phyloP scores from a whole-genome alignment of 106 monocot genomes.

The Xerophyta viscosa region DNA sequence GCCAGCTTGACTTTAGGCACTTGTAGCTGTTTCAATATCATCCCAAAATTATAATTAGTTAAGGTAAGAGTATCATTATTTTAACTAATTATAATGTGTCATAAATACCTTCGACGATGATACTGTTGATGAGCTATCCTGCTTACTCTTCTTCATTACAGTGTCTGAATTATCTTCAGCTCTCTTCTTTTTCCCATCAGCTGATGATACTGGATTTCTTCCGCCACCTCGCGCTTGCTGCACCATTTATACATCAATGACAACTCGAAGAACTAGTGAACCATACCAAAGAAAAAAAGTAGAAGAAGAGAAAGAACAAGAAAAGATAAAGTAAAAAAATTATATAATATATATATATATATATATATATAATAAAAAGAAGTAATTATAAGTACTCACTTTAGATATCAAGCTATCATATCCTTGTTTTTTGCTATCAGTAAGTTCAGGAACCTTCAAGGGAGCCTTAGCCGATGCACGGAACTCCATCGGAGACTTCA shows the following conservation, averaged over 20 bases:
- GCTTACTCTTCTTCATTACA: slow-evolving; percentile 41
- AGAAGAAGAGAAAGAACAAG: too few species aligned
- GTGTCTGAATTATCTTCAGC: slow-evolving; percentile 38
- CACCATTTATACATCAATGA: neutral
- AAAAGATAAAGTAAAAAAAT: too few species aligned
- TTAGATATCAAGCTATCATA: slow-evolving; percentile 8
- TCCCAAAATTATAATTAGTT: neutral
- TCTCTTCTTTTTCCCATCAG: slow-evolving; percentile 56
- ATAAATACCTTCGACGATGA: slow-evolving; percentile 34
- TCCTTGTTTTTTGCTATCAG: slow-evolving; percentile 23
- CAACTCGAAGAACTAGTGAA: neutral
- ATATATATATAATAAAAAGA: too few species aligned
- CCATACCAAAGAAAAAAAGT: neutral
- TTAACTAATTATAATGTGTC: neutral
- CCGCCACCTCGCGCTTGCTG: slow-evolving; percentile 24
- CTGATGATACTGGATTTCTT: slow-evolving; percentile 16
- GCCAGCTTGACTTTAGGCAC: slow-evolving; percentile 74
- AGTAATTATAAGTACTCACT: slow-evolving; percentile 5
- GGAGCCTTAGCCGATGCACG: slow-evolving; percentile 6
- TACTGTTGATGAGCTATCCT: slow-evolving; percentile 20
- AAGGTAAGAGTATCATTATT: too few species aligned
- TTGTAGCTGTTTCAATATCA: slow-evolving; percentile 35
- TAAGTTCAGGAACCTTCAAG: slow-evolving; percentile 9
- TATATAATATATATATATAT: too few species aligned
- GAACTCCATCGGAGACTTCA: slow-evolving; percentile 13